phyloP scores from a whole-genome alignment of 163 green algal genomes.

The Chlamydomonas reinhardtii region DNA sequence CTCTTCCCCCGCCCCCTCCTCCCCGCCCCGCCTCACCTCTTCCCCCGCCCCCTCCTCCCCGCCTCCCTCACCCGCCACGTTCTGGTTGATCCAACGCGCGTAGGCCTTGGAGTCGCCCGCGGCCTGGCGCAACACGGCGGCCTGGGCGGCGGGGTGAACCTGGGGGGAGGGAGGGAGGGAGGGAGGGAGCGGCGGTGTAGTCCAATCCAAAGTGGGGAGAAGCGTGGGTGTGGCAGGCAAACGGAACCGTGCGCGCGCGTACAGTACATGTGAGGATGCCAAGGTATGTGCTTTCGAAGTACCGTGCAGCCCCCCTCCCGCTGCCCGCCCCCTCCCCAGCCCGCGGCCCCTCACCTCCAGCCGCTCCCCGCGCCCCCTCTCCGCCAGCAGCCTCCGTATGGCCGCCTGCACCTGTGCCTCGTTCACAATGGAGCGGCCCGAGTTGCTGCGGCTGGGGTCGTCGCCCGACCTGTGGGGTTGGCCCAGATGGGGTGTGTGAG shows the following conservation, averaged over 20 bases:
- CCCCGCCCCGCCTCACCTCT: too few species aligned
- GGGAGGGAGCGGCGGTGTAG: too few species aligned
- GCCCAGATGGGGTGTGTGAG: too few species aligned
- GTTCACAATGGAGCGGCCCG: conserved; percentile 16
- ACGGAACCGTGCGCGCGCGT: too few species aligned
- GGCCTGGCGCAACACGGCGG: too few species aligned
- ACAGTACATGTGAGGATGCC: too few species aligned
- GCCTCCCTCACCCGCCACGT: not conserved
- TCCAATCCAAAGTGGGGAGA: too few species aligned
- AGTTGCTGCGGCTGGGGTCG: conserved; percentile 5
- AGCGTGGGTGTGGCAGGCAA: too few species aligned
- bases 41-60: too few species aligned
- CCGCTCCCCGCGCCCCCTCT: conserved; percentile 12
- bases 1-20: too few species aligned
- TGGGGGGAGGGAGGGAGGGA: too few species aligned
- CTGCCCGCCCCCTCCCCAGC: not conserved
- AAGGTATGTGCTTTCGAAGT: too few species aligned
- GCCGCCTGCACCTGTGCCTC: conserved; percentile 10
- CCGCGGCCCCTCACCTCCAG: conserved; percentile 17
- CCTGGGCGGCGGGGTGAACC: not conserved
- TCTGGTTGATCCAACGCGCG: conserved; percentile 5
- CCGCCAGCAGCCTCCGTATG: conserved; percentile 18
- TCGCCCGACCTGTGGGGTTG: not conserved
- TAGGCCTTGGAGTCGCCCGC: not conserved
- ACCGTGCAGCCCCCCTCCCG: not conserved